Conservation (phyloP, 768 basidiomycete species). For the Gautieria morchelliformis region DNA sequence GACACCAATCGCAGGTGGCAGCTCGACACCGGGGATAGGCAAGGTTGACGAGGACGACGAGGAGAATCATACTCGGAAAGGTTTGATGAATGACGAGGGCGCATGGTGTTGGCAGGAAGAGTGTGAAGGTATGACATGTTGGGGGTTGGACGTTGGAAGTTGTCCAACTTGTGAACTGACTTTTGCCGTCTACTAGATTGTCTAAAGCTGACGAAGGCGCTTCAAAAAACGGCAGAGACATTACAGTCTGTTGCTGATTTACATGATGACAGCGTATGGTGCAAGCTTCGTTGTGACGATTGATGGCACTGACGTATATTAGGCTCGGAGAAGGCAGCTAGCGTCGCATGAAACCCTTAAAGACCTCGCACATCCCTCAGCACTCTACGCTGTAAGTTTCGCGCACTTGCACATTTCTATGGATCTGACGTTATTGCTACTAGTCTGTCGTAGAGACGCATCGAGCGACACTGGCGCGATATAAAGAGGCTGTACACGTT, state of each 20-base stretch:
- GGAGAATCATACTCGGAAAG: slow-evolving; percentile 24
- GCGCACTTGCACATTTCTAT: too few relatives aligned
- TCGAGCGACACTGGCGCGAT: slow-evolving; percentile 54
- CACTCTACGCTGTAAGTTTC: slow-evolving; percentile 51
- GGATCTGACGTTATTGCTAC: too few relatives aligned
- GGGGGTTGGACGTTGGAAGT: background rate
- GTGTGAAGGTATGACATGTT: slow-evolving; percentile 44
- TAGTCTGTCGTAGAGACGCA: slow-evolving; percentile 73
- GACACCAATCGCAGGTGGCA: slow-evolving; percentile 40
- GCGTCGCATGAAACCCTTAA: slow-evolving; percentile 70
- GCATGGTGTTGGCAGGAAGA: slow-evolving; percentile 85
- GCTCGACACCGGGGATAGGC: slow-evolving; percentile 31
- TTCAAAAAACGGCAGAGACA: slow-evolving; percentile 67
- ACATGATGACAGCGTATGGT: slow-evolving; percentile 66
- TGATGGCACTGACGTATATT: slow-evolving; percentile 5
- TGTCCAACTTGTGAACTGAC: background rate
- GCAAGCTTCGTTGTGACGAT: background rate
- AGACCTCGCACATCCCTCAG: slow-evolving; percentile 64
- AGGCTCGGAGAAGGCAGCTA: slow-evolving; percentile 69
- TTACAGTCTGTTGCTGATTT: slow-evolving; percentile 68
- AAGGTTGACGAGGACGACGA: slow-evolving; percentile 40
- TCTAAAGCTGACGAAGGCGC: slow-evolving; percentile 64
- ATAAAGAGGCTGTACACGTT: slow-evolving; percentile 40
- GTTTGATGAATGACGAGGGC: slow-evolving; percentile 57
- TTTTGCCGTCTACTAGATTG: slow-evolving; percentile 45